Conservation (phyloP, 2,329 filamentous ascomycete species). For the Beauveria sp. region DNA sequence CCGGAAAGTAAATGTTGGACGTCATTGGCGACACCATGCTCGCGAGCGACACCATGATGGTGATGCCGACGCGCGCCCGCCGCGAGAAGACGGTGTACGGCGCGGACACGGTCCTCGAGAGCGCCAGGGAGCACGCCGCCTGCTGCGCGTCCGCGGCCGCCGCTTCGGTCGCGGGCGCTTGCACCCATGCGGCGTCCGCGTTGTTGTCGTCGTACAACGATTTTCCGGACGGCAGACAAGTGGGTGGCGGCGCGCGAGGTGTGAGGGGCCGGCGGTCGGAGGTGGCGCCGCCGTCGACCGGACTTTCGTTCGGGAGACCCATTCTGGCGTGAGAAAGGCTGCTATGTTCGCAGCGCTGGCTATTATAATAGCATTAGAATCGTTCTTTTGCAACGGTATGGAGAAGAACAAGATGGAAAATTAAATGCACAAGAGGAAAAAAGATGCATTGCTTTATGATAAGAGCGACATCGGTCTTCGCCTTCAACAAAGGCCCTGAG, state of each 20-base stretch:
- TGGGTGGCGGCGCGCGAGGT: not conserved
- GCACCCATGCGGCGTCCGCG: not conserved
- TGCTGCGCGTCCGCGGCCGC: not conserved
- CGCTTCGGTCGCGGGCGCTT: not conserved
- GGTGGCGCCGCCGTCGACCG: not conserved
- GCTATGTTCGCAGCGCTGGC: not conserved
- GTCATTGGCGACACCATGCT: constrained; percentile 51
- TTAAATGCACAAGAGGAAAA: not conserved
- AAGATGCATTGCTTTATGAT: not conserved
- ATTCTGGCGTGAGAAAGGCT: not conserved
- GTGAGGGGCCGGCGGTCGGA: not conserved
- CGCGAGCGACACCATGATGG: constrained; percentile 42
- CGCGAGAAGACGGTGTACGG: constrained; percentile 29
- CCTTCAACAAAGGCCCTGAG: not conserved
- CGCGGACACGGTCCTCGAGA: constrained; percentile 17
- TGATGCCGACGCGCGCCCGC: constrained; percentile 35
- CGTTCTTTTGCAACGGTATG: too few species aligned
- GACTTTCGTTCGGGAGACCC: not conserved
- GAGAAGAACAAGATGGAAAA: not conserved
- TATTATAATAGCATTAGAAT: not conserved
- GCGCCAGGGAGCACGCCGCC: constrained; percentile 11
- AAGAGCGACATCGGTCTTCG: not conserved
- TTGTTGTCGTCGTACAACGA: not conserved
- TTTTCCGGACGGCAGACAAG: not conserved
- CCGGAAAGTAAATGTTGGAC: constrained; percentile 49